phyloP scores from a whole-genome alignment of 2,329 filamentous ascomycete species.

The Pseudocercospora fuligena region DNA sequence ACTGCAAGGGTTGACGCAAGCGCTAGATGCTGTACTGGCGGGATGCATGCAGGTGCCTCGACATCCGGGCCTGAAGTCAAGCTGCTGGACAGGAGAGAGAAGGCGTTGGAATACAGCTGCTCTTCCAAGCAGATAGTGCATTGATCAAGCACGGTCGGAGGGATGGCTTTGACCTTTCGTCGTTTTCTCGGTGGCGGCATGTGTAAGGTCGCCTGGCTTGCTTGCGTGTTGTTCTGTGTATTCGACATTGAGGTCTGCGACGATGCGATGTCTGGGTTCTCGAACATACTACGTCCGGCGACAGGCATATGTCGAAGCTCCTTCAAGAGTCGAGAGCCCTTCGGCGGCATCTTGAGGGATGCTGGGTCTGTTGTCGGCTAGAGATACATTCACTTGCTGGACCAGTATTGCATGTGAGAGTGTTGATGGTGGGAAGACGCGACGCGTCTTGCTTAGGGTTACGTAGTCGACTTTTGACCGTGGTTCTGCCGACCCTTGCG shows the following conservation, averaged over 20 bases:
- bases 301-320: constrained; percentile 20
- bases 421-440: neutral
- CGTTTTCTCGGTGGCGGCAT: constrained; percentile 6
- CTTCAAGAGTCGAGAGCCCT: constrained; percentile 13
- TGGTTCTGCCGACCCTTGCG: neutral
- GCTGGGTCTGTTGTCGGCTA: neutral
- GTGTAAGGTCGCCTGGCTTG: constrained; percentile 4
- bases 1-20: constrained; percentile 81
- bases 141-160: constrained; percentile 18
- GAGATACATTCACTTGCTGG: neutral
- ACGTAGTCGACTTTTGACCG: neutral
- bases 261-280: constrained; percentile 15
- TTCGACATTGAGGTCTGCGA: constrained; percentile 1
- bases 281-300: constrained; percentile 17
- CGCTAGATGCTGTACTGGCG: constrained; percentile 74
- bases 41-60: constrained; percentile 62
- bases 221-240: constrained; percentile 3
- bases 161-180: constrained; percentile 14
- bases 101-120: constrained; percentile 57
- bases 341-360: constrained; percentile 3
- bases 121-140: constrained; percentile 66
- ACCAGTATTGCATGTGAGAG: neutral
- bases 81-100: constrained; percentile 66
- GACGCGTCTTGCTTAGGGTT: neutral
- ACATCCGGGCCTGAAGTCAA: constrained; percentile 58